Percentiles rank a stretch among this genome's conserved stretches.
Evolutionary conservation across 1,284 basidiomycete species (phyloP).

Genomic region (Malassezia restricta): DNA sequence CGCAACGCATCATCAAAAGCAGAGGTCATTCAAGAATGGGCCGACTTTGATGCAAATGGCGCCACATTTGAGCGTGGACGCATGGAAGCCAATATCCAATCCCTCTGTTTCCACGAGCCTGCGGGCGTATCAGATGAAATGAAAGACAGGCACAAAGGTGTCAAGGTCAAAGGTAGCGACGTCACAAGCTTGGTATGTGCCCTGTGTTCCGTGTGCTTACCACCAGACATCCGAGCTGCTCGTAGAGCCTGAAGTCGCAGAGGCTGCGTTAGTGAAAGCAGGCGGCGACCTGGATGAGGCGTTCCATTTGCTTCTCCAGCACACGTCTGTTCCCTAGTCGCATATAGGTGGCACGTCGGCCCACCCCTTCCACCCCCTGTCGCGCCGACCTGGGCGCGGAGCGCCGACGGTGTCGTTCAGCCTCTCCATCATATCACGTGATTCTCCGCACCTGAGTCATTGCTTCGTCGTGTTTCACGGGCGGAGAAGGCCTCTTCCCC

Average conservation of each 20-base stretch:
- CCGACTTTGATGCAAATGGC: slow-evolving; percentile 34
- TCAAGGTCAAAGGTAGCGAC: slow-evolving; percentile 34
- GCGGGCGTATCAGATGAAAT: slow-evolving; percentile 19
- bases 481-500: background rate
- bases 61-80: slow-evolving; percentile 36
- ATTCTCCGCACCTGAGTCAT: slow-evolving; percentile 11
- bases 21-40: slow-evolving; percentile 42
- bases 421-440: slow-evolving; percentile 8
- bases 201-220: background rate
- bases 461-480: background rate
- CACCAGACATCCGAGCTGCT: slow-evolving; percentile 20
- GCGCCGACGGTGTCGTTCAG: background rate
- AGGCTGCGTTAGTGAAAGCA: slow-evolving; percentile 22
- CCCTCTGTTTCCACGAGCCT: slow-evolving; percentile 30
- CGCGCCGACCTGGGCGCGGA: background rate
- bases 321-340: background rate
- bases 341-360: background rate
- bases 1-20: background rate
- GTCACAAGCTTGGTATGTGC: slow-evolving; percentile 29
- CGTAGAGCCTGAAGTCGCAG: slow-evolving; percentile 18
- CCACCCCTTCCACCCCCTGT: background rate
- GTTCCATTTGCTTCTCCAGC: background rate
- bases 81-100: slow-evolving; percentile 32
- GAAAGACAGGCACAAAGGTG: slow-evolving; percentile 22
- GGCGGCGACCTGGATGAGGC: slow-evolving; percentile 20